Evolutionary conservation across 2,329 filamentous ascomycete genomes (phyloP).

Genomic region (Colletotrichum plurivorum): DNA sequence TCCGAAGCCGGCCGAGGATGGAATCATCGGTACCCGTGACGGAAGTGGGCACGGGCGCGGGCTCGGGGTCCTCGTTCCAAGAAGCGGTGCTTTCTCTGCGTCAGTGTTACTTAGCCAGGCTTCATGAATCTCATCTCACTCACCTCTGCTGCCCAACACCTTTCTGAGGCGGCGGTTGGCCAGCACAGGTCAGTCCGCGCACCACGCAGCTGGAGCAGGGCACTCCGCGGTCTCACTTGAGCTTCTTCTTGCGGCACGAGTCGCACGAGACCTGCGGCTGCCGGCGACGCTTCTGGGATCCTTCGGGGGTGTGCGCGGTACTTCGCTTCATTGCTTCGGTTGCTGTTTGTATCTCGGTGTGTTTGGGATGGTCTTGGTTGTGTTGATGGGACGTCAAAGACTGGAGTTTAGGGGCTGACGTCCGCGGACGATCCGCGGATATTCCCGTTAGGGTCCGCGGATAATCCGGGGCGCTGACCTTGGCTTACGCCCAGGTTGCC

Average conservation of each 20-base stretch:
- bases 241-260: constrained; percentile 50
- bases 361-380: neutral
- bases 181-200: constrained; percentile 46
- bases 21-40: constrained; percentile 16
- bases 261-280: constrained; percentile 51
- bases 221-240: constrained; percentile 49
- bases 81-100: neutral
- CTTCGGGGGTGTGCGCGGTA: neutral
- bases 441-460: constrained; percentile 10
- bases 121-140: too few relatives aligned
- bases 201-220: constrained; percentile 49
- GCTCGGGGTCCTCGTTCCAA: neutral
- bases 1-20: constrained; percentile 45
- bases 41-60: neutral
- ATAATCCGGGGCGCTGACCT: constrained; percentile 32
- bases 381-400: neutral
- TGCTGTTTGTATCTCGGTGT: neutral
- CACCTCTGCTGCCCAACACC: neutral
- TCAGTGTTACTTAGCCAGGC: neutral
- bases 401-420: too few relatives aligned
- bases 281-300: constrained; percentile 35
- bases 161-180: constrained; percentile 18
- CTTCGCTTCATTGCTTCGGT: constrained; percentile 19
- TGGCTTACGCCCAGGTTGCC: too few relatives aligned
- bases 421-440: constrained; percentile 25